Conservation (phyloP, 768 basidiomycete genomes). For the Boletus edulis region DNA sequence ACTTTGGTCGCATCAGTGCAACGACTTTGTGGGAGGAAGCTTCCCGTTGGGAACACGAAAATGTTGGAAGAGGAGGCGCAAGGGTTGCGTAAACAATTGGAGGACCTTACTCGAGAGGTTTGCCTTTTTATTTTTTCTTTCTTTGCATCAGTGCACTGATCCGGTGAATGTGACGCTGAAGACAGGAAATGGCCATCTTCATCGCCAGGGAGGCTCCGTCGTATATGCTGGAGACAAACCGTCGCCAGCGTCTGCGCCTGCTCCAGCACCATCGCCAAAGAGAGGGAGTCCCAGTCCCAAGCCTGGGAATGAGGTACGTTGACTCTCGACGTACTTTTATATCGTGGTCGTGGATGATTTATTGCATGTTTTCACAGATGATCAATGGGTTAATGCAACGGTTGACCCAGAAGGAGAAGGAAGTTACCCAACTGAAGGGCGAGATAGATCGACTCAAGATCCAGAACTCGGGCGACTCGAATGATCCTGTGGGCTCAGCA, state of each 20-base stretch:
- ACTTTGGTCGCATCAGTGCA: conserved; percentile 59
- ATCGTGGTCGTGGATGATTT: background rate
- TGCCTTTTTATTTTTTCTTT: background rate
- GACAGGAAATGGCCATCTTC: background rate
- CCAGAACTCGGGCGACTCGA: conserved; percentile 53
- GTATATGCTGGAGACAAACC: conserved; percentile 12
- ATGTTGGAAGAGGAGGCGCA: conserved; percentile 59
- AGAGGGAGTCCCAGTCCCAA: conserved; percentile 44
- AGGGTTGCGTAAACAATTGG: conserved; percentile 54
- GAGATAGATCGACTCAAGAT: conserved; percentile 65
- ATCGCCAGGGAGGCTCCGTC: conserved; percentile 17
- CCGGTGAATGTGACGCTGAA: conserved; percentile 9
- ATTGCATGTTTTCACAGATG: conserved; percentile 36
- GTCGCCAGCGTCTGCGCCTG: background rate
- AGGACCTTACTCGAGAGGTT: conserved; percentile 68
- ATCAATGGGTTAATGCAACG: conserved; percentile 76
- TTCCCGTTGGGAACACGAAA: conserved; percentile 49
- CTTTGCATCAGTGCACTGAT: background rate
- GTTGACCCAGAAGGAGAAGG: conserved; percentile 81
- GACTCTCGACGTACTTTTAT: background rate
- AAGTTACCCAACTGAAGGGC: conserved; percentile 69
- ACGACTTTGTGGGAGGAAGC: conserved; percentile 61
- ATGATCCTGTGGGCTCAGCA: conserved; percentile 54
- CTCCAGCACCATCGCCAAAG: conserved; percentile 19
- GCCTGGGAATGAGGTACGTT: conserved; percentile 53